Conservation (phyloP, 768 basidiomycete genomes). For the Psilocybe subaeruginosa region DNA sequence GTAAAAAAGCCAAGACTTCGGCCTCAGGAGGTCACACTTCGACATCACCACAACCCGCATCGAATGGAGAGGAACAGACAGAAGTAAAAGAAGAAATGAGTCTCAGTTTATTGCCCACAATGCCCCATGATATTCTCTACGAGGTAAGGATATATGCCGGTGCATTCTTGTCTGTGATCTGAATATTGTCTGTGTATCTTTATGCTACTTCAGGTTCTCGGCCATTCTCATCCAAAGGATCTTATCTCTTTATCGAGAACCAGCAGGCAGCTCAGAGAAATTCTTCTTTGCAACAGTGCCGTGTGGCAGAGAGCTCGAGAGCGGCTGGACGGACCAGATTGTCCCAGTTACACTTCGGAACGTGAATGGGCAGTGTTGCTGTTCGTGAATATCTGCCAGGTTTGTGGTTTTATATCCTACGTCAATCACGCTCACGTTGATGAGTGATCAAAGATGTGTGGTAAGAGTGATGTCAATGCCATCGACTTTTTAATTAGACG, state of each 20-base stretch:
- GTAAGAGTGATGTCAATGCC: neutral
- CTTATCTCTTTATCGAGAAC: conserved; percentile 26
- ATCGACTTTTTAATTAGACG: conserved; percentile 13
- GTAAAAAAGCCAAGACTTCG: too few species aligned
- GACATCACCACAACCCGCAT: too few species aligned
- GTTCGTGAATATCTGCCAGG: conserved; percentile 27
- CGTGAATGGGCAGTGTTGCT: conserved; percentile 29
- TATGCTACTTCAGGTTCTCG: conserved; percentile 22
- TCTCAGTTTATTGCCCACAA: conserved; percentile 20
- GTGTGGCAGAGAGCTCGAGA: conserved; percentile 29
- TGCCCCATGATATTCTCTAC: conserved; percentile 32
- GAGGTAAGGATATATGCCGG: conserved; percentile 13
- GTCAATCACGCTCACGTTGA: neutral
- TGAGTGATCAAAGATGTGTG: conserved; percentile 5
- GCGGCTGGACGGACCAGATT: conserved; percentile 19
- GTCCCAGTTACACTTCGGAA: conserved; percentile 27
- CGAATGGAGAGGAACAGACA: neutral
- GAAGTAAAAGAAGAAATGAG: neutral
- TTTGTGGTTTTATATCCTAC: conserved; percentile 3
- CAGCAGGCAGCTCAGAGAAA: conserved; percentile 24
- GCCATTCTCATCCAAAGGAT: conserved; percentile 25
- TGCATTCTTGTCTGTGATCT: neutral
- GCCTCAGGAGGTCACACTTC: too few species aligned
- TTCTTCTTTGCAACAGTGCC: conserved; percentile 17
- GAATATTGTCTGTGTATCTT: too few species aligned